Evolutionary conservation across 1,139 yeast genomes (phyloP).

Genomic region (Trichomonascaceae sp.): DNA sequence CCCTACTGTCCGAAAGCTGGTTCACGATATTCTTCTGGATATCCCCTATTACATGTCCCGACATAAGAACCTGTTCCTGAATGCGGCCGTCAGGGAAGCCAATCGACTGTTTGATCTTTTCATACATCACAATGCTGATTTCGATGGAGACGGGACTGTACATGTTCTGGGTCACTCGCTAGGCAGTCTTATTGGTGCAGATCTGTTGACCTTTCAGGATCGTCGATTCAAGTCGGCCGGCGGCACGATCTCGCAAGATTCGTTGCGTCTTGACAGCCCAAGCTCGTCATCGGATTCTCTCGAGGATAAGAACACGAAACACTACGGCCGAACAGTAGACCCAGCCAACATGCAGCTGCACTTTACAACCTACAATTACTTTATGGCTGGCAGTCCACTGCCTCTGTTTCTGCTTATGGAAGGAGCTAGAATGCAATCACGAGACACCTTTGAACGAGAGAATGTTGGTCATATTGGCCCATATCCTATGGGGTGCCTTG

Average conservation of each 20-base stretch:
- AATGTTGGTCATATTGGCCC: not conserved
- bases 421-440: slow-evolving; percentile 16
- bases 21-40: slow-evolving; percentile 82
- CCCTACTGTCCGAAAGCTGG: slow-evolving; percentile 56
- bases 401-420: slow-evolving; percentile 48
- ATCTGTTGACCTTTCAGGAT: slow-evolving; percentile 48
- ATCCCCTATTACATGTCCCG: slow-evolving; percentile 74
- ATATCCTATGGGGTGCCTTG: slow-evolving; percentile 28
- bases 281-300: not conserved
- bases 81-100: slow-evolving; percentile 55
- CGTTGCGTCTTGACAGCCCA: not conserved
- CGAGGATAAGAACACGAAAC: not conserved
- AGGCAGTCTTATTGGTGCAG: slow-evolving; percentile 79
- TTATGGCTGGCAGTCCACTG: slow-evolving; percentile 80
- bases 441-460: slow-evolving; percentile 12
- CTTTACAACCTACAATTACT: slow-evolving; percentile 63
- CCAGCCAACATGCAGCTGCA: slow-evolving; percentile 25
- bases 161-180: slow-evolving; percentile 84
- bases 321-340: no score
- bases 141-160: slow-evolving; percentile 48
- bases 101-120: slow-evolving; percentile 55
- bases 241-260: not conserved
- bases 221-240: slow-evolving; percentile 1
- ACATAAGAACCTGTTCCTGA: slow-evolving; percentile 49
- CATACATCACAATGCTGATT: slow-evolving; percentile 52